Evolutionary conservation across 176 grass and related monocot genomes (phyloP), one percentile per base, ranked within the genome.

Genomic region (Carex cristatella): DNA sequence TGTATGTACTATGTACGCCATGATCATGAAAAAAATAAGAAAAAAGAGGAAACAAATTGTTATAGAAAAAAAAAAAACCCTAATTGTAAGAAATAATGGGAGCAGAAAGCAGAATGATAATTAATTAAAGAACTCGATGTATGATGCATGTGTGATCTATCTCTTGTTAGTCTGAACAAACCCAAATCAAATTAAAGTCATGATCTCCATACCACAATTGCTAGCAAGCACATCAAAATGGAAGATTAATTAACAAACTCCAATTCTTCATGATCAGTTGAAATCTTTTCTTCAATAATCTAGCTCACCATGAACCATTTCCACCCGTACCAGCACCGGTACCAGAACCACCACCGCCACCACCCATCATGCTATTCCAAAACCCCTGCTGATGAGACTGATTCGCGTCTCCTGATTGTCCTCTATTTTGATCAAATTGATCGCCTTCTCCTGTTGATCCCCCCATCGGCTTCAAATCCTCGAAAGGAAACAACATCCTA

Each of bases 111-210:
- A 37, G 54, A 49, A 65, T 48, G 27, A 82, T 46, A 80, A 77
- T 10, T 44, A 80, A 76, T 11, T 7, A 77, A 80, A 37, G 61
- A 82, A 65, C 79, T 15, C 35, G 23, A 82, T 82, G 61, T 69
- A 83, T 83, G 37, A 83, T 83, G 37, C 38, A 83, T 83, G 27
- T 83, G 49, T 83, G 5, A 83, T 61, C 61, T 65, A 82, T 53
- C 81, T 51, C 63, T 31, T 83, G 81, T 83, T 83, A 83, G 81
- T 83, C 44, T 83, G 23, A 83, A 83, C 81, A 83, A 69, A 83
- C n/a, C 81, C 81, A 63, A 83, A 83, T 54, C 28, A 79, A 79
- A 76, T 76, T 75, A 53, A 56, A 58, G 74, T 58, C 53, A 65
- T 55, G 27, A 49, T 65, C 69, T 83, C 80, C 61, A 63, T 82